A percentile compares a stretch with the other conserved stretches of the same genome.
phyloP scores from a whole-genome alignment of 352 stramenopile species.

The Globisporangium okanoganense region DNA sequence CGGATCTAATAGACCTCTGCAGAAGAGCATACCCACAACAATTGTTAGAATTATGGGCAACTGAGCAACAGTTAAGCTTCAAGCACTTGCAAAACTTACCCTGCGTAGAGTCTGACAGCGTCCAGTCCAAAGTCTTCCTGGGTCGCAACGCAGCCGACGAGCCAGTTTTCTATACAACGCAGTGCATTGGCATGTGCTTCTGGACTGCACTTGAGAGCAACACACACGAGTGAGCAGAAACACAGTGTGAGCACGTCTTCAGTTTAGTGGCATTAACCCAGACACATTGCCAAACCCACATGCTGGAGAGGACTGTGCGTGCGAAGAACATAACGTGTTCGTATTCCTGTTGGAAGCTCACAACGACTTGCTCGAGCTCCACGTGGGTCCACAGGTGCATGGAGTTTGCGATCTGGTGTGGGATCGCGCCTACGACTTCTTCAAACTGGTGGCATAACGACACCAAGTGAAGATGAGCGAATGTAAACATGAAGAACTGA shows the following conservation, averaged over 20 bases:
- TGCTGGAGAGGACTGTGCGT: slow-evolving; percentile 34
- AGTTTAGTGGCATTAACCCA: too few relatives aligned
- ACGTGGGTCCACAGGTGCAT: slow-evolving; percentile 21
- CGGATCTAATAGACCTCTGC: slow-evolving; percentile 36
- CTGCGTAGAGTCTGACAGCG: slow-evolving; percentile 30
- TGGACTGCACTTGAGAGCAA: slow-evolving; percentile 24
- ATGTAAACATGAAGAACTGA: neutral
- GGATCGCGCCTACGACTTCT: slow-evolving; percentile 46
- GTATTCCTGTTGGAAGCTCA: slow-evolving; percentile 33
- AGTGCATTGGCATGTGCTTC: slow-evolving; percentile 35
- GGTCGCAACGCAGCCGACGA: slow-evolving; percentile 46
- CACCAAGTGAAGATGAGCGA: neutral
- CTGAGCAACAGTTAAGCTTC: neutral
- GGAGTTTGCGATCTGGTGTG: slow-evolving; percentile 32
- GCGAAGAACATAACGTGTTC: slow-evolving; percentile 38
- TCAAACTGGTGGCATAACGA: slow-evolving; percentile 25
- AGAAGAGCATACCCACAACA: neutral
- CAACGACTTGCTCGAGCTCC: slow-evolving; percentile 26
- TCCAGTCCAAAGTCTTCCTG: slow-evolving; percentile 48
- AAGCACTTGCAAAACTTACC: slow-evolving; percentile 17
- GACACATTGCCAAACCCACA: slow-evolving; percentile 35
- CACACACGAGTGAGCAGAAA: slow-evolving; percentile 9
- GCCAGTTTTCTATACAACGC: slow-evolving; percentile 63
- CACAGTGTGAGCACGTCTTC: neutral
- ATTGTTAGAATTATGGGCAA: neutral